phyloP scores from a whole-genome alignment of 371 early-diverging fungal genomes.

The Blyttiomyces sp. region DNA sequence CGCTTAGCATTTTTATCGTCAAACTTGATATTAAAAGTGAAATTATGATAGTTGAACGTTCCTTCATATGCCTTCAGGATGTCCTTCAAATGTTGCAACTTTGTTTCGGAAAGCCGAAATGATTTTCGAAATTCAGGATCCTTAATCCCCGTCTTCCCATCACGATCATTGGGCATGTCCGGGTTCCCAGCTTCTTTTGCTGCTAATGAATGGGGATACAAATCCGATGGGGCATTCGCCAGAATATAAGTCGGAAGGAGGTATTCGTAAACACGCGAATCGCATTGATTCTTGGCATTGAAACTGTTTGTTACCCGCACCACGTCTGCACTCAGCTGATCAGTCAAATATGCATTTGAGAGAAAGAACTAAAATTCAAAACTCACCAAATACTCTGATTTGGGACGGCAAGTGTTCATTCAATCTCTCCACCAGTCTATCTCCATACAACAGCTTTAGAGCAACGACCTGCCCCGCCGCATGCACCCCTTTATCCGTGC shows the following conservation, averaged over 20 bases:
- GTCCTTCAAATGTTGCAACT: constrained; percentile 60
- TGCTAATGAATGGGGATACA: constrained; percentile 11
- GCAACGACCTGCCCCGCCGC: constrained; percentile 95
- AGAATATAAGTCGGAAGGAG: constrained; percentile 88
- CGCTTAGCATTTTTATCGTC: constrained; percentile 77
- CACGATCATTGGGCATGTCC: no score
- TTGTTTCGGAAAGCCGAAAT: constrained; percentile 62
- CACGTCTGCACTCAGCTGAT: constrained; percentile 52
- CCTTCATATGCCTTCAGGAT: constrained; percentile 79
- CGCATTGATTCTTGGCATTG: constrained; percentile 88
- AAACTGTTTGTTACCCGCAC: constrained; percentile 75
- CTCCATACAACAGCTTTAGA: constrained; percentile 79
- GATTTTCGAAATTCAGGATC: no score
- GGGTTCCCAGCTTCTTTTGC: neutral
- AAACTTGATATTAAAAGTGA: constrained; percentile 77
- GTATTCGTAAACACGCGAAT: constrained; percentile 96
- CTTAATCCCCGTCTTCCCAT: no score
- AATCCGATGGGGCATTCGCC: neutral
- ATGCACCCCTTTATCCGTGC: constrained; percentile 99
- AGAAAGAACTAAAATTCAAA: neutral
- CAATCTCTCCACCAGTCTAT: constrained; percentile 67
- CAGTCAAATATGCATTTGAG: neutral
- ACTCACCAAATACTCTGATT: constrained; percentile 81
- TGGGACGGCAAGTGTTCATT: constrained; percentile 74
- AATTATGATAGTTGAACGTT: constrained; percentile 96